A percentile compares a stretch with the other conserved stretches of the same genome.
These are phyloP conservation scores for Penicillium malachiteum DNA, from an alignment of 495 filamentous ascomycete genomes.

Conservation along the genomic window DNA sequence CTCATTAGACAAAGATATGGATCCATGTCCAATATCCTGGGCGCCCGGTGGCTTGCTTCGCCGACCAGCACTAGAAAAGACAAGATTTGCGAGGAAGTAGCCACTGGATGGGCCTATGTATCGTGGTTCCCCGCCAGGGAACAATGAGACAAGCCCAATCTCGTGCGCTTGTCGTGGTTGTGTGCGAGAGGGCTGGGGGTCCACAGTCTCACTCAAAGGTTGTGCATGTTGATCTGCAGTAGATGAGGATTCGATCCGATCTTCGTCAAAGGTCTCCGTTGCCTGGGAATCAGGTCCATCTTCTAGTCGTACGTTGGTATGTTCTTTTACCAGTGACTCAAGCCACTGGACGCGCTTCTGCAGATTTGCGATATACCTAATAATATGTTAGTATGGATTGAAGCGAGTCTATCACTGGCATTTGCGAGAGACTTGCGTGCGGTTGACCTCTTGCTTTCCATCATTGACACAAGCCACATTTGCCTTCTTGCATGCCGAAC, in stretches of 20 bases:
- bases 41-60: conserved; percentile 14
- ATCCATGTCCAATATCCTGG: neutral
- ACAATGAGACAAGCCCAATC: conserved; percentile 39
- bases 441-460: conserved; percentile 41
- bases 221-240: conserved; percentile 7
- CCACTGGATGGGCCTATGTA: conserved; percentile 45
- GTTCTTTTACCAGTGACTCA: conserved; percentile 38
- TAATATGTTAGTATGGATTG: neutral
- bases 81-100: conserved; percentile 42
- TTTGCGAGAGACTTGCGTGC: conserved; percentile 24
- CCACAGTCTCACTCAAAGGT: neutral
- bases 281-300: conserved; percentile 12
- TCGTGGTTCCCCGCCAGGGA: conserved; percentile 32
- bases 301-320: conserved; percentile 29
- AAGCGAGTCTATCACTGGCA: neutral
- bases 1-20: conserved; percentile 26
- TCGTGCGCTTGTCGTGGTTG: conserved; percentile 36
- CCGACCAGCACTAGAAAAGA: conserved; percentile 38
- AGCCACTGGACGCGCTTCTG: conserved; percentile 43
- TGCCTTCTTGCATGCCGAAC: conserved; percentile 40
- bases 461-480: conserved; percentile 41
- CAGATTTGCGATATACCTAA: conserved; percentile 41
- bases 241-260: neutral
- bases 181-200: neutral
- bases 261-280: no score